Evolutionary conservation across 345 rosid genomes (phyloP), one percentile per base, ranked within the genome.

Genomic region (rapeseed (Brassica napus)): DNA sequence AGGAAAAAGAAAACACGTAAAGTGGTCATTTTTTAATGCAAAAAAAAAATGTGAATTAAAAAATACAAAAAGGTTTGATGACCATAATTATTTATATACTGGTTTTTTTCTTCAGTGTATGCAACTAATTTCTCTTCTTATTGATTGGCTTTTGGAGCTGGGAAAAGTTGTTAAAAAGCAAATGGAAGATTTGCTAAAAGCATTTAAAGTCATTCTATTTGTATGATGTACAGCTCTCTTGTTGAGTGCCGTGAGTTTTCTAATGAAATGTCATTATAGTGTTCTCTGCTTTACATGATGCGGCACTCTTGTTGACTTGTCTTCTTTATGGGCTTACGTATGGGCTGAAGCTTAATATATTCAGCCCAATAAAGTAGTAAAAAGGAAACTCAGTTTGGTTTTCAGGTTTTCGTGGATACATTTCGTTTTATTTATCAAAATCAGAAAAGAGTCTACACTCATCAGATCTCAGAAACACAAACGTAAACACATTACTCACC

Each of bases 71-170:
- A 70, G 14, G 7, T 65, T 58, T 47, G 32, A 61, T 44, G 49
- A 79, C 31, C 44, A 59, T 23, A 23, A 72, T 23, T 73, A 72
- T 23, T 73, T 79, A 66, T 21, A 52, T 8, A 52, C 1, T 49
- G 12, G 4, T 4, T 58, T 21, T 39, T 4, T 61, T 69, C 12
- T 37, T 57, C 26, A 15, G 6, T 52, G 54, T n/a, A 7, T 55
- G 15, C 55, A 10, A 71, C 16, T 34, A 30, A 18, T 57, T 18
- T 65, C 1, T 39, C 21, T 73, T 49, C 23, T 73, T 34, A 21
- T 67, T 73, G 44, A 68, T 60, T 79, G 60, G 65, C 71, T 32
- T 79, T 74, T 74, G 31, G 75, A 63, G 79, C 69, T 74, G 60
- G 34, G 71, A 69, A 74, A 74, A 63, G 71, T 69, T 73, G 67